Evolutionary conservation across 177 flowering plant genomes (phyloP).

Genomic region (Vitis hybrid): DNA sequence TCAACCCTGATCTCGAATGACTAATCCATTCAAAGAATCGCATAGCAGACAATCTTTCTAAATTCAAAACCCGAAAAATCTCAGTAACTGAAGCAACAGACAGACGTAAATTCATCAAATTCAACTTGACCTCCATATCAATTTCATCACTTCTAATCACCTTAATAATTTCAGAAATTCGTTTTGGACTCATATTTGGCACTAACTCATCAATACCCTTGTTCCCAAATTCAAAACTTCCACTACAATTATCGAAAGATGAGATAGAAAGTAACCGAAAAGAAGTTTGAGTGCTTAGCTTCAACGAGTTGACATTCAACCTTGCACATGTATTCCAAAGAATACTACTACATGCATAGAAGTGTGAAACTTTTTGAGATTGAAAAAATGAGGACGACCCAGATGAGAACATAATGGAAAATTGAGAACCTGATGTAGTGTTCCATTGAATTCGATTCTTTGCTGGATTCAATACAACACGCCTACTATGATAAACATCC

Average conservation of each 20-base stretch:
- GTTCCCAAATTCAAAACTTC: background rate
- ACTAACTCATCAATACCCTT: background rate
- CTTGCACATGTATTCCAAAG: background rate
- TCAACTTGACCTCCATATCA: slow-evolving; percentile 41
- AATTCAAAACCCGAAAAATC: slow-evolving; percentile 40
- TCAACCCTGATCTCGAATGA: slow-evolving; percentile 10
- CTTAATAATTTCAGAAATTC: slow-evolving; percentile 29
- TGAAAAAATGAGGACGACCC: slow-evolving; percentile 8
- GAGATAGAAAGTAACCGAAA: slow-evolving; percentile 4
- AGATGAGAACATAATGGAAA: background rate
- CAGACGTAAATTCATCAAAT: slow-evolving; percentile 19
- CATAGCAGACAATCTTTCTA: slow-evolving; percentile 39
- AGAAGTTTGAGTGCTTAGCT: background rate
- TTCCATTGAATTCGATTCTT: slow-evolving; percentile 4
- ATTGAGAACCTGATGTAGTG: slow-evolving; percentile 5
- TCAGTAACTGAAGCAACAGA: slow-evolving; percentile 23
- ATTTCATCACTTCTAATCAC: slow-evolving; percentile 26
- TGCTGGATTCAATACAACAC: too few species aligned
- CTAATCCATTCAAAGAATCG: slow-evolving; percentile 55
- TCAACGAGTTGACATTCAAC: background rate
- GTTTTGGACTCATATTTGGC: slow-evolving; percentile 5
- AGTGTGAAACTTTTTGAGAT: slow-evolving; percentile 3
- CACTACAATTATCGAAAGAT: background rate
- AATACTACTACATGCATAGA: background rate
- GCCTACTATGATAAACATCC: too few species aligned